These are phyloP conservation scores for Microsporum ferrugineum DNA, from an alignment of 2,329 filamentous ascomycete species.

Conservation along the genomic window DNA sequence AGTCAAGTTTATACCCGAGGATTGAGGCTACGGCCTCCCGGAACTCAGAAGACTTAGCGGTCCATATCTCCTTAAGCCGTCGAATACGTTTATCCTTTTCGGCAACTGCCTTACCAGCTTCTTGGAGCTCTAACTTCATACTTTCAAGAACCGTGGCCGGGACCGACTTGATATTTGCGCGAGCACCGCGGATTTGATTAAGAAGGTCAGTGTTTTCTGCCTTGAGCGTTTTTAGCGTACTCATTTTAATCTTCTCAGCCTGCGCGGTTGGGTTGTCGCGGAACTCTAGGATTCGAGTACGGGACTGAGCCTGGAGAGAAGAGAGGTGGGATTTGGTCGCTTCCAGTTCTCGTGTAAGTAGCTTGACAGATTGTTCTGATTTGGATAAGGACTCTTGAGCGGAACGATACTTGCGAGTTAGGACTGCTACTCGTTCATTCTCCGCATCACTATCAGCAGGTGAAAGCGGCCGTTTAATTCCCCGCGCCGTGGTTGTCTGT, in stretches of 20 bases:
- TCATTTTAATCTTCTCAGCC: slow-evolving; percentile 69
- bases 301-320: slow-evolving; percentile 53
- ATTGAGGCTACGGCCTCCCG: slow-evolving; percentile 87
- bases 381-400: slow-evolving; percentile 66
- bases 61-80: slow-evolving; percentile 87
- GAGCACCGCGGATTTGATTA: slow-evolving; percentile 50
- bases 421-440: slow-evolving; percentile 64
- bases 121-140: slow-evolving; percentile 61
- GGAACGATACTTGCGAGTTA: slow-evolving; percentile 77
- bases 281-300: slow-evolving; percentile 72
- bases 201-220: slow-evolving; percentile 78
- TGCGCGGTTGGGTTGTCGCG: slow-evolving; percentile 87
- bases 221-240: slow-evolving; percentile 64
- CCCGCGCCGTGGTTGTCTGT: slow-evolving; percentile 25
- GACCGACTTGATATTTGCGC: slow-evolving; percentile 49
- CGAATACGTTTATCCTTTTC: slow-evolving; percentile 66
- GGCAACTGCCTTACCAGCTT: slow-evolving; percentile 57
- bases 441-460: slow-evolving; percentile 43
- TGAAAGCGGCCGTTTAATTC: slow-evolving; percentile 55
- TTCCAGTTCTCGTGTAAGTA: slow-evolving; percentile 64
- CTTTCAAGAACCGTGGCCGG: slow-evolving; percentile 66
- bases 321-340: slow-evolving; percentile 63
- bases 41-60: slow-evolving; percentile 82
- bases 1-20: slow-evolving; percentile 87
- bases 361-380: slow-evolving; percentile 55